Evolutionary conservation across 495 filamentous ascomycete genomes (phyloP).

Genomic region (Aspergillus hancockii): DNA sequence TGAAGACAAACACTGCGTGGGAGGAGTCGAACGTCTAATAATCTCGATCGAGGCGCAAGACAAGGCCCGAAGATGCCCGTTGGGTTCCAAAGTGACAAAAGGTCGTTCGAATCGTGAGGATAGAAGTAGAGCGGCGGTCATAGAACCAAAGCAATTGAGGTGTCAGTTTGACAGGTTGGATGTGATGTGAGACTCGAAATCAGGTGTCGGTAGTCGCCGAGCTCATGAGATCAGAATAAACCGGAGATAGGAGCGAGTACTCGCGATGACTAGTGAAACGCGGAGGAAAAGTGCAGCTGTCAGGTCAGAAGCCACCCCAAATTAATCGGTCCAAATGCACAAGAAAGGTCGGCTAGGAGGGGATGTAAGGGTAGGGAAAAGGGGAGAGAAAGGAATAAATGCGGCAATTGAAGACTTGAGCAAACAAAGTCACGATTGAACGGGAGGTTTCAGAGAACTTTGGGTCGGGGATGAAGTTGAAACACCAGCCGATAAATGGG

Average conservation of each 20-base stretch:
- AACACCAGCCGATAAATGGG: constrained; percentile 6
- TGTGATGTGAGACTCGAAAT: not conserved
- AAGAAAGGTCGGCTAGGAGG: not conserved
- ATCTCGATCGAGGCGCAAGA: constrained; percentile 16
- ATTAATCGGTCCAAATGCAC: constrained; percentile 3
- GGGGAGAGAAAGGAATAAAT: not conserved
- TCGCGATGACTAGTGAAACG: constrained; percentile 20
- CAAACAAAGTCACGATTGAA: not conserved
- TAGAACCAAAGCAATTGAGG: constrained; percentile 12
- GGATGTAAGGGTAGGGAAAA: not conserved
- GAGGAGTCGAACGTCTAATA: not conserved
- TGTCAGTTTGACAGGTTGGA: constrained; percentile 24
- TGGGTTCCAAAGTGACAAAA: constrained; percentile 18
- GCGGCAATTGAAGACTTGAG: not conserved
- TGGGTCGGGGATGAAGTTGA: constrained; percentile 9
- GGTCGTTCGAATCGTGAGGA: constrained; percentile 10
- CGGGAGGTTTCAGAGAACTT: not conserved
- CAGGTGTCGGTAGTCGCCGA: constrained; percentile 11
- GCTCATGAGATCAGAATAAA: constrained; percentile 11
- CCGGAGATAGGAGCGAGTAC: constrained; percentile 10
- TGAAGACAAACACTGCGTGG: not conserved
- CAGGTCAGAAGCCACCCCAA: constrained; percentile 11
- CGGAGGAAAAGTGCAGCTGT: constrained; percentile 24
- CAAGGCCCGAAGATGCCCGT: constrained; percentile 17
- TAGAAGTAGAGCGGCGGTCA: constrained; percentile 6